Conservation (phyloP, 2,329 filamentous ascomycete species). For the Cercospora sojina region DNA sequence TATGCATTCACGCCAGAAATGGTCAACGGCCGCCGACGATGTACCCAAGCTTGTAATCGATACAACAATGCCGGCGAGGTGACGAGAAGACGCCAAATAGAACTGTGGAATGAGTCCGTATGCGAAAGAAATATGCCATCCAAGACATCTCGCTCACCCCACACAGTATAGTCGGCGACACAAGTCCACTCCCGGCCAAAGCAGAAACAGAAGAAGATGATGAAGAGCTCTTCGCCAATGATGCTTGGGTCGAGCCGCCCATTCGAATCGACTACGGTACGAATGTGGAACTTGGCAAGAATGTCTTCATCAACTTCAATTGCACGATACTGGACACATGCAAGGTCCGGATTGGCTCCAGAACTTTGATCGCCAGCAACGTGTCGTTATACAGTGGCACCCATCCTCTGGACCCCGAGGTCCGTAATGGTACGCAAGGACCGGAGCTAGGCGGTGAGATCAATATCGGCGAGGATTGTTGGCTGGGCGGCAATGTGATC, state of each 20-base stretch:
- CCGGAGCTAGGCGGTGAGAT: slow-evolving; percentile 75
- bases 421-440: slow-evolving; percentile 72
- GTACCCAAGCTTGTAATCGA: slow-evolving; percentile 58
- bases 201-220: slow-evolving; percentile 62
- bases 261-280: slow-evolving; percentile 75
- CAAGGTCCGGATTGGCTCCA: slow-evolving; percentile 69
- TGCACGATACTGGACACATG: slow-evolving; percentile 76
- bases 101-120: slow-evolving; percentile 65
- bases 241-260: slow-evolving; percentile 69
- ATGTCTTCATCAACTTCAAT: slow-evolving; percentile 75
- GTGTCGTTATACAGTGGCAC: slow-evolving; percentile 72
- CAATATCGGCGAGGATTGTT: slow-evolving; percentile 75
- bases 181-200: slow-evolving; percentile 61
- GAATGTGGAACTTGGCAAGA: slow-evolving; percentile 68
- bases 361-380: slow-evolving; percentile 76
- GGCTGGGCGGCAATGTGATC: slow-evolving; percentile 70
- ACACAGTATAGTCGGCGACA: slow-evolving; percentile 61
- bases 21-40: slow-evolving; percentile 61
- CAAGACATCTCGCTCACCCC: not conserved
- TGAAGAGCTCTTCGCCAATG: slow-evolving; percentile 60
- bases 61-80: slow-evolving; percentile 64
- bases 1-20: slow-evolving; percentile 71
- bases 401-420: slow-evolving; percentile 72
- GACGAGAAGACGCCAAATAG: slow-evolving; percentile 60
- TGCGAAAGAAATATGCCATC: not conserved